These are phyloP conservation scores for Dothidotthia symphoricarpi DNA, from an alignment of 2,329 filamentous ascomycete genomes.

Conservation along the genomic window DNA sequence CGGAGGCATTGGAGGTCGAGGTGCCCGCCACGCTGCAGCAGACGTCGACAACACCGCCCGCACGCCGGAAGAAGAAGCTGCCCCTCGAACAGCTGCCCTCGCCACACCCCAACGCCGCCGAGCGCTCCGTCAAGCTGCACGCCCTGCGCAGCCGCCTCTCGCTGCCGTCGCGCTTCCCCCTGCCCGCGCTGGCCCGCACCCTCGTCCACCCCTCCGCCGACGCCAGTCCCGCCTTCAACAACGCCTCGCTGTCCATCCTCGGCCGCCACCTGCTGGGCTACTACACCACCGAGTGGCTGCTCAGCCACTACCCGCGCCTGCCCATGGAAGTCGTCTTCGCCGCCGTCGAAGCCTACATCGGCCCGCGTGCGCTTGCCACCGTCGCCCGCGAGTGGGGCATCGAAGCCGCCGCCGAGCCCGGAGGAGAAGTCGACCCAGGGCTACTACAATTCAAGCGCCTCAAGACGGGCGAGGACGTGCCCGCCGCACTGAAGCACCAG, in stretches of 20 bases:
- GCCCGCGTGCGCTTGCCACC: conserved; percentile 68
- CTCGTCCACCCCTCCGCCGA: conserved; percentile 87
- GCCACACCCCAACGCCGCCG: conserved; percentile 65
- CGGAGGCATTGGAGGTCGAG: conserved; percentile 12
- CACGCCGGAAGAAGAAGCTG: conserved; percentile 9
- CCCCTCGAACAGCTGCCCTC: conserved; percentile 60
- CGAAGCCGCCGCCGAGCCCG: conserved; percentile 80
- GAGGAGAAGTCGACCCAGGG: conserved; percentile 87
- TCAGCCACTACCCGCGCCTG: conserved; percentile 86
- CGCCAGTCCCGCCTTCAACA: conserved; percentile 78
- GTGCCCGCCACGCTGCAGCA: conserved; percentile 8
- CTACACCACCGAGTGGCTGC: conserved; percentile 82
- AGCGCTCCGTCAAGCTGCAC: conserved; percentile 80
- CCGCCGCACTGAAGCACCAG: conserved; percentile 22
- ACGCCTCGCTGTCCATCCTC: conserved; percentile 75
- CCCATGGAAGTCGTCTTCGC: conserved; percentile 86
- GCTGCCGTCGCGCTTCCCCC: conserved; percentile 75
- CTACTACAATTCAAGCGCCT: conserved; percentile 73
- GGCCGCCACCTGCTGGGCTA: conserved; percentile 82
- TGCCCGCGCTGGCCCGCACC: conserved; percentile 81
- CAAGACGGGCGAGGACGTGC: conserved; percentile 26
- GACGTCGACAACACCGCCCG: conserved; percentile 7
- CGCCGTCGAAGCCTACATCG: conserved; percentile 80
- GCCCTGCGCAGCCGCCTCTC: conserved; percentile 87
- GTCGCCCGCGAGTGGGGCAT: conserved; percentile 88